Percentiles rank a stretch among this genome's conserved stretches.
Evolutionary conservation across 2,329 filamentous ascomycete species (phyloP).

Genomic region (Phyllosticta citrichinensis): DNA sequence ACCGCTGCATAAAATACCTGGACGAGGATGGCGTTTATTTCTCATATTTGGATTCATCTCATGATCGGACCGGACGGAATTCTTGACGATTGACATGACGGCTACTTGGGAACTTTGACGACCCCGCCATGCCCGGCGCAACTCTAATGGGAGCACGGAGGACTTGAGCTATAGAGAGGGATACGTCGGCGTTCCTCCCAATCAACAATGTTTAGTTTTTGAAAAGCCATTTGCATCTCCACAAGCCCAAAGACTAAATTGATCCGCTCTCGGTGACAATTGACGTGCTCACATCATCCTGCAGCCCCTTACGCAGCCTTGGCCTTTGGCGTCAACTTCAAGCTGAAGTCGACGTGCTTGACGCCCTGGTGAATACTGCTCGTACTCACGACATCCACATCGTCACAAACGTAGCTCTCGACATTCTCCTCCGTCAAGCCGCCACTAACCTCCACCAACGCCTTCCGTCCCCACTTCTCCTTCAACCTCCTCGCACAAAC

Average conservation of each 20-base stretch:
- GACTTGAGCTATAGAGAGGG: neutral
- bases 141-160: neutral
- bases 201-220: too few species aligned
- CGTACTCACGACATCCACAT: conserved; percentile 92
- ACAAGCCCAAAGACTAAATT: too few species aligned
- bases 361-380: conserved; percentile 96
- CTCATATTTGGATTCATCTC: neutral
- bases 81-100: neutral
- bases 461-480: conserved; percentile 59
- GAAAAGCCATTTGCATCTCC: too few species aligned
- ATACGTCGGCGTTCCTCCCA: neutral
- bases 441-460: conserved; percentile 83
- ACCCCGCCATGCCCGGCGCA: neutral
- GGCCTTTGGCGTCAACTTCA: conserved; percentile 62
- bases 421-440: conserved; percentile 82
- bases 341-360: conserved; percentile 85
- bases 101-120: neutral
- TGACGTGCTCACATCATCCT: conserved; percentile 4
- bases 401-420: conserved; percentile 62
- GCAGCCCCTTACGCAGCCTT: neutral
- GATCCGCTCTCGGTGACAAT: neutral
- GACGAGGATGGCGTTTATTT: neutral
- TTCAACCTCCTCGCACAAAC: conserved; percentile 66
- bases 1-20: neutral
- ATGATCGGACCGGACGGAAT: neutral